phyloP scores from a whole-genome alignment of 306 rosid species.

The Erythrophleum fordii region DNA sequence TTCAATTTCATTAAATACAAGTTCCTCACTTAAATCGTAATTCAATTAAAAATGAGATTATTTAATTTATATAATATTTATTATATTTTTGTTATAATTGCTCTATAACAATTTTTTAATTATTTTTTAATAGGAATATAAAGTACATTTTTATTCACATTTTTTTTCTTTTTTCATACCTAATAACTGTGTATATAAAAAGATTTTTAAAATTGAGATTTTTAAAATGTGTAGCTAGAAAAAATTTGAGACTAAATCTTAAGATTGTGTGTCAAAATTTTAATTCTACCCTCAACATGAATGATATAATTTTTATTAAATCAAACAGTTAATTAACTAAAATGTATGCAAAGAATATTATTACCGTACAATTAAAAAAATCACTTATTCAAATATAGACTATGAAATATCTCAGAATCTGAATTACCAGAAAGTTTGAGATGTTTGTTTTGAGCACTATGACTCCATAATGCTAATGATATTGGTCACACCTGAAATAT shows the following conservation, averaged over 20 bases:
- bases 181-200: too few species aligned
- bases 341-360: neutral
- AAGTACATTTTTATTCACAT: too few species aligned
- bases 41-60: too few species aligned
- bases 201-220: neutral
- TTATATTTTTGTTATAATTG: too few species aligned
- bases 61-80: too few species aligned
- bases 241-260: too few species aligned
- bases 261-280: neutral
- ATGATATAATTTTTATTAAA: neutral
- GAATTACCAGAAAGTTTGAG: constrained; percentile 16
- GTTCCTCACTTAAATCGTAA: too few species aligned
- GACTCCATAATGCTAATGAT: neutral
- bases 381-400: neutral
- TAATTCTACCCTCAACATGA: neutral
- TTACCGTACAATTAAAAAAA: neutral
- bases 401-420: too few species aligned
- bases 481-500: constrained; percentile 25
- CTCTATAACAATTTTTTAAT: too few species aligned
- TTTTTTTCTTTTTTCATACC: too few species aligned
- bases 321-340: neutral
- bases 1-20: too few species aligned
- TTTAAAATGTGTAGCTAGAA: neutral
- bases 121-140: too few species aligned
- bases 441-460: neutral